Evolutionary conservation across 2,329 filamentous ascomycete species (phyloP), one percentile per base, ranked within the genome.

Genomic region (Metarhizium robertsii): DNA sequence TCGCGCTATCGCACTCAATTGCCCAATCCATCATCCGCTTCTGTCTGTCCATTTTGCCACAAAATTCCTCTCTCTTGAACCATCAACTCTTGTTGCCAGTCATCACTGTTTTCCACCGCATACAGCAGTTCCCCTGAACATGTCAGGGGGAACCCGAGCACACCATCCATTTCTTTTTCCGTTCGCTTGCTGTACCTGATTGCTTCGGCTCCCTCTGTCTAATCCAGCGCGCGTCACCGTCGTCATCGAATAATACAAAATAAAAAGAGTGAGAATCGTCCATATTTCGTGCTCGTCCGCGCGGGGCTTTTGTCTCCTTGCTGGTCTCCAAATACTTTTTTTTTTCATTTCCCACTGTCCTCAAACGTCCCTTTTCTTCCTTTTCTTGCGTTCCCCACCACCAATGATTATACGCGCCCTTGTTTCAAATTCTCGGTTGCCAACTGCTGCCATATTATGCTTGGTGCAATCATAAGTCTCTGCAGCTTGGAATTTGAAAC

Each of bases 371-470:
- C 13, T 62, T 62, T 65, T 48, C 18, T 49, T 54, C 40, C 47
- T 5, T 52, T 54, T 49, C 48, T 52, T 52, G 52, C 64, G 61
- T 65, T 63, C 64, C 32, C 66, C 66, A 68, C 66, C 66, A 64
- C 66, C 67, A 61, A 50, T 43, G 53, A 43, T 45, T 43, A 52
- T 54, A 54, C 52, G 42, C 55, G 43, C 47, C 52, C 48, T 51
- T 52, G 55, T 52, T 50, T 7, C 4, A 38, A 43, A 25, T 52
- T 30, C 50, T 53, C 53, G 42, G 47, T 48, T 54, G 55, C 53
- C 43, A 48, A 56, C 53, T 56, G 55, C 55, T 52, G 55, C 53
- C 32, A 20, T 50, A 40, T 47, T 47, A 36, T 46, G 51, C 20
- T 42, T 45, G 42, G 20, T 51, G 32, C 6, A 25, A 25, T 50